Percentiles rank a stretch among this genome's conserved stretches.
These are phyloP conservation scores for Carnegiea gigantea DNA, from an alignment of 179 eudicot species.

Conservation along the genomic window DNA sequence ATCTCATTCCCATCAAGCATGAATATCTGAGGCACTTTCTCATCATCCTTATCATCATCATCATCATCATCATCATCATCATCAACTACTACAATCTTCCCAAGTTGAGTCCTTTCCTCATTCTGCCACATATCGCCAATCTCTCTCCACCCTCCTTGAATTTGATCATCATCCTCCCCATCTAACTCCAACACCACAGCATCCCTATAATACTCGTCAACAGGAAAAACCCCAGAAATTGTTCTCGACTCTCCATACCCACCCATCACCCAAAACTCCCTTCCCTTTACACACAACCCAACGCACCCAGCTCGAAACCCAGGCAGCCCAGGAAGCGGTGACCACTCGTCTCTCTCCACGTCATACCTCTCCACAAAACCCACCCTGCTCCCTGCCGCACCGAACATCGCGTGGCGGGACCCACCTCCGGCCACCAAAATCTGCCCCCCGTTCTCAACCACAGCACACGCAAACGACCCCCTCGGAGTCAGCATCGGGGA, in stretches of 20 bases:
- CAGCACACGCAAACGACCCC: conserved; percentile 84
- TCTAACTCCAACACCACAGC: conserved; percentile 68
- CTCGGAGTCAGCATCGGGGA: conserved; percentile 73
- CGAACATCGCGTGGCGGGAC: conserved; percentile 75
- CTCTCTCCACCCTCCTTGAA: conserved; percentile 61
- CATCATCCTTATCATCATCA: conserved; percentile 19
- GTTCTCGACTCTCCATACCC: conserved; percentile 87
- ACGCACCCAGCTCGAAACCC: conserved; percentile 86
- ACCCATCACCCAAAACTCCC: conserved; percentile 97
- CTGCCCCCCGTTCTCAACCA: conserved; percentile 23
- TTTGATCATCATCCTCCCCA: conserved; percentile 32
- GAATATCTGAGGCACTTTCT: conserved; percentile 53
- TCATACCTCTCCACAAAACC: conserved; percentile 78
- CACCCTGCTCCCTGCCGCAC: conserved; percentile 85
- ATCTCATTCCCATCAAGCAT: conserved; percentile 79
- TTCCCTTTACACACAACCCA: conserved; percentile 56
- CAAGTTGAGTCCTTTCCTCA: conserved; percentile 62
- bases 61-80: conserved; percentile 36
- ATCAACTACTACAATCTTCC: conserved; percentile 74
- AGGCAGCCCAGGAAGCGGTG: conserved; percentile 56
- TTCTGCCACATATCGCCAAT: conserved; percentile 87
- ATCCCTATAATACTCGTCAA: conserved; percentile 83
- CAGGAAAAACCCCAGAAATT: conserved; percentile 79
- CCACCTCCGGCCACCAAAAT: conserved; percentile 94
- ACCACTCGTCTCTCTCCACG: conserved; percentile 70